These are phyloP conservation scores for Rossbeevera mucosa DNA, from an alignment of 768 basidiomycete genomes.

Conservation along the genomic window DNA sequence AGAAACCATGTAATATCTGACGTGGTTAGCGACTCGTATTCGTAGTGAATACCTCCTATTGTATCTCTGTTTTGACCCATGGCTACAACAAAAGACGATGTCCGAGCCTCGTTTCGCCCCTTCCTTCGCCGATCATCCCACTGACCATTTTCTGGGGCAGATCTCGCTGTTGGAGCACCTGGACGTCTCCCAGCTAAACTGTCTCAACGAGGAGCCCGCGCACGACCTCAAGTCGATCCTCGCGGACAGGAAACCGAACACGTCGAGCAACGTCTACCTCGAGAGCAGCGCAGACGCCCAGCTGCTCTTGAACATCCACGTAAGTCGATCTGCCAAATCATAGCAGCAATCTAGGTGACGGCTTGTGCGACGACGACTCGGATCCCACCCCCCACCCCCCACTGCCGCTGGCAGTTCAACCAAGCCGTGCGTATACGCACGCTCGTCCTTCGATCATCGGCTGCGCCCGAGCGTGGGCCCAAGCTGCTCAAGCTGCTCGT, in stretches of 20 bases:
- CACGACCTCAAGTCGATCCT: constrained; percentile 55
- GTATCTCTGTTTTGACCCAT: constrained; percentile 7
- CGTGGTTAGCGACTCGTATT: constrained; percentile 1
- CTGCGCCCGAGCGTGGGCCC: constrained; percentile 44
- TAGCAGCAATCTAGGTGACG: no score
- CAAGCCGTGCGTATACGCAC: constrained; percentile 62
- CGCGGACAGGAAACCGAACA: constrained; percentile 40
- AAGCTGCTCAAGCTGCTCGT: constrained; percentile 57
- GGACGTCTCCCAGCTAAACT: constrained; percentile 57
- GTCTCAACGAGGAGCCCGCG: constrained; percentile 57
- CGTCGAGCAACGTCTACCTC: constrained; percentile 40
- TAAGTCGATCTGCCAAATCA: no score
- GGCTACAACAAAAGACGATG: constrained; percentile 28
- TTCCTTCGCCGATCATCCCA: not conserved
- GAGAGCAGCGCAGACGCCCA: constrained; percentile 72
- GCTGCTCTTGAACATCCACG: constrained; percentile 62
- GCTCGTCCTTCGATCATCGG: constrained; percentile 45
- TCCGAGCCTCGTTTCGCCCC: constrained; percentile 14
- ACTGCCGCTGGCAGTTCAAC: no score
- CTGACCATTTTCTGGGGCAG: constrained; percentile 28
- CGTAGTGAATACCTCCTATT: constrained; percentile 16
- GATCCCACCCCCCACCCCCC: not conserved
- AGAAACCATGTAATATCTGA: constrained; percentile 1
- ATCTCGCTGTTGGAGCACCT: constrained; percentile 54
- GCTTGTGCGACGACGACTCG: not conserved